Evolutionary conservation across 805 yeast species (phyloP), one percentile per base, ranked within the genome.

Genomic region (Blastobotrys mokoenaii): DNA sequence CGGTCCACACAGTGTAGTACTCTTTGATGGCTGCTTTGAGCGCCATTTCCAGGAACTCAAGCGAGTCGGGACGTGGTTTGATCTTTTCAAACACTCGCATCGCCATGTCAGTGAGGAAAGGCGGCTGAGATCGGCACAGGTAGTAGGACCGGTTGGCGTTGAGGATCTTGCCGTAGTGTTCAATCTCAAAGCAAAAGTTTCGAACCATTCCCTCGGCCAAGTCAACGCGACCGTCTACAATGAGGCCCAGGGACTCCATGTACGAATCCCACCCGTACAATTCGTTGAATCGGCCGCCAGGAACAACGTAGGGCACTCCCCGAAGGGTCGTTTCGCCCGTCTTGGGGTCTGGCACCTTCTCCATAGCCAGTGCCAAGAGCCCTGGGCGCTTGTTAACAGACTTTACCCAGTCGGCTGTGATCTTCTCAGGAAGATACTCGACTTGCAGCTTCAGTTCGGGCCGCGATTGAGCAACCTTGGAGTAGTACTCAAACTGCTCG

Each of bases 191-290:
- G 45, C 87, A 81, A 61, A 88, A 89, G 64, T 90, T 89, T 60
- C 83, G 89, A 10, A 89, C 85, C 90, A 90, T 86, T 0, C 95
- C 95, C 54, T 80, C 71, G 7, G 96, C 90, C 30, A 89, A 71
- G 35, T 80, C 84, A 16, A 79, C 63, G 42, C 78, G 72, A 35
- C 73, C 76, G 57, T 84, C 83, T 22, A 76, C 73, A 20, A 93
- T 62, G 36, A 93, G 70, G 1, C 97, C 98, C 18, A 88, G 64
- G 0, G 93, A 77, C 60, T 82, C 88, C 82, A 93, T 84, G 60
- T 93, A 90, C 1, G 96, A 87, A 63, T 90, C 98, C 98, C 98
- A 90, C 12, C 97, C 98, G 59, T 93, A 90, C 47, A 88, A 74
- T 66, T 90, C 98, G 66, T 93, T 93, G 66, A 90, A 90, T 51